Evolutionary conservation across 106 monocot genomes (phyloP), one percentile per base, ranked within the genome.

Genomic region (Posidonia australis): DNA sequence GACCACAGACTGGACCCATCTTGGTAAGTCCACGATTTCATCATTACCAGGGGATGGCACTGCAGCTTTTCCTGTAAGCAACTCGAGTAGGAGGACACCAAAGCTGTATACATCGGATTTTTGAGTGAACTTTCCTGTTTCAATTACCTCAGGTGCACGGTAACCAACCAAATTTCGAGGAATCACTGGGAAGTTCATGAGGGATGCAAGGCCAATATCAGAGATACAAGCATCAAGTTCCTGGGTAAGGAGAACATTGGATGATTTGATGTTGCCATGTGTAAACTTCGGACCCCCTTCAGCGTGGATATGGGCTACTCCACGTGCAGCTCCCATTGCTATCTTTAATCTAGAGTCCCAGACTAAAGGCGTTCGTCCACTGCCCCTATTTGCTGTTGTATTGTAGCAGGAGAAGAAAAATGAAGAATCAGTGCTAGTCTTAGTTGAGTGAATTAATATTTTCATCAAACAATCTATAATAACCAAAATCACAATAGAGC

Each of bases 1-100:
- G 17, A 93, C 83, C 23, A 93, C 83, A 6, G 89, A 89, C 36
- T 86, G 83, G 9, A 93, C 93, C 93, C 93, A 93, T 51, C 79
- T 83, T 5, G 83, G 78, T 20, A 93, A 55, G 46, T 93, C 89
- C 9, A 79, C 54, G 6, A 72, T 66, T 25, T 93, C 93, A 17
- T 86, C 86, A 0, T 67, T 51, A 0, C 79, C 81, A 1, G 76
- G 78, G 11, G 88, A 83, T 45, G 68, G 84, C 17, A 83, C 58
- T 3, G 89, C 85, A 44, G 88, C 73, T 67, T 89, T 93, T 16
- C 89, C 93, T 0, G 93, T 93, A 51, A 93, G 73, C 71, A 86
- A 69, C 72, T 93, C 93, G 13, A 93, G 86, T 2, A 93, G 81
- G 18, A 93, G 69, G 20, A 93, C 89, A 22, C 93, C 93, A 7